A percentile compares a stretch with the other conserved stretches of the same genome.
These are phyloP conservation scores for Lactifluus rugatus DNA, from an alignment of 768 basidiomycete genomes.

Conservation along the genomic window DNA sequence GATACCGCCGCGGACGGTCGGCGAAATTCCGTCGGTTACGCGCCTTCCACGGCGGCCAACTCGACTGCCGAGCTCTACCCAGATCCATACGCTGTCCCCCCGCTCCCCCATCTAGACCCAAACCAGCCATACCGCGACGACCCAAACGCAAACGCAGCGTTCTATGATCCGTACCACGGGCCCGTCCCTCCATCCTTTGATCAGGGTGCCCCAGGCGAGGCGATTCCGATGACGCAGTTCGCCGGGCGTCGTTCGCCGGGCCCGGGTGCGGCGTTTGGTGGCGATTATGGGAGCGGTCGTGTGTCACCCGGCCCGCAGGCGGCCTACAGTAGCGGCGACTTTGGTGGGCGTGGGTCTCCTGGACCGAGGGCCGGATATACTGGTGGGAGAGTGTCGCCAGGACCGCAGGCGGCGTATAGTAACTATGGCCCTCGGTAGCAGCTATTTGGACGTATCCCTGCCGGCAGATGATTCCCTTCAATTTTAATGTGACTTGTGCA, in stretches of 20 bases:
- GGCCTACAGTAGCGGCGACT: slow-evolving; percentile 3
- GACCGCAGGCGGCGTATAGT: slow-evolving; percentile 38
- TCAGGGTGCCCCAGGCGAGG: slow-evolving; percentile 38
- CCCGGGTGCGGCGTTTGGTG: slow-evolving; percentile 20
- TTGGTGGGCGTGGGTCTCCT: slow-evolving; percentile 10
- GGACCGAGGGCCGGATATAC: background rate
- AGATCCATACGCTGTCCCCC: slow-evolving; percentile 79
- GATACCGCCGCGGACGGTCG: slow-evolving; percentile 56
- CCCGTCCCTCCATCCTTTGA: slow-evolving; percentile 60
- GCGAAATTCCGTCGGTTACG: slow-evolving; percentile 36
- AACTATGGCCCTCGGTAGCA: slow-evolving; percentile 4
- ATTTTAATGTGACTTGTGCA: background rate
- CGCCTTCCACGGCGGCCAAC: slow-evolving; percentile 35
- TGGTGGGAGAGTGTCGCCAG: slow-evolving; percentile 36
- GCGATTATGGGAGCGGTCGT: slow-evolving; percentile 7
- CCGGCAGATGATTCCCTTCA: background rate
- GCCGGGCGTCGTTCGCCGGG: slow-evolving; percentile 23
- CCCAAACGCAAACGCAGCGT: slow-evolving; percentile 33
- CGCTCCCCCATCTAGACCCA: slow-evolving; percentile 72
- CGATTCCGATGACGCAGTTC: slow-evolving; percentile 68
- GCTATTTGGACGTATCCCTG: too few species aligned
- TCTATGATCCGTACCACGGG: slow-evolving; percentile 72
- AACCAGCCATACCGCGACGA: slow-evolving; percentile 71
- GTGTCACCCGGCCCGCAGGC: slow-evolving; percentile 12
- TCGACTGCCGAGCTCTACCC: slow-evolving; percentile 37